Base-by-base conservation (phyloP, 139 green algal species). In the Mesotaenium endlicherianum region DNA sequence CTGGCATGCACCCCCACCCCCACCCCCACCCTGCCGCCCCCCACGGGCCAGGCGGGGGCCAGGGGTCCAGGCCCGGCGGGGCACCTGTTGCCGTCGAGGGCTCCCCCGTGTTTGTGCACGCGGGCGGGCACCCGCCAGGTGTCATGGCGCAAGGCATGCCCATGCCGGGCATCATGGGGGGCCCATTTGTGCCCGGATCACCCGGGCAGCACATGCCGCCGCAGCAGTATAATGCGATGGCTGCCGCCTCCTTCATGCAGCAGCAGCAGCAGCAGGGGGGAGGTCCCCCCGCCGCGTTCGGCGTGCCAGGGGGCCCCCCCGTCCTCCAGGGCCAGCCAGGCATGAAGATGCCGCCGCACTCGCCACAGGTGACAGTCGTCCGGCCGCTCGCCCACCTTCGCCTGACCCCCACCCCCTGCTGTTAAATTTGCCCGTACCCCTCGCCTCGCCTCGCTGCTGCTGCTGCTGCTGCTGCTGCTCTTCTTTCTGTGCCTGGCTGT, bases 311-410 rank as follows among this genome's bases (percentile, higher is more conserved):
- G 17, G 60, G 60, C 11, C 6, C 11, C 43, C 60, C 60, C 6
- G 11, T 79, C 41, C 20, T 79, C 8, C 70, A 69, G 47, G 45
- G 70, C 20, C 75, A 82, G 75, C 55, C 14, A 82, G 75, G 75
- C 11, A 82, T 82, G 75, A 82, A 82, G 58, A 3, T 82, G 41
- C 47, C 75, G 4, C 75, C 31, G 38, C 75, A 82, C 59, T 82
- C 75, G 31, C 75, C 68, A 34, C 55, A 77, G 14, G 30, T 71
- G 60, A 34, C 70, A 75, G n/a, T n/a, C n/a, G n/a, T n/a, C n/a
- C n/a, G 34, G 60, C 60, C 8, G 43, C 26, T 26, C 50, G 26
- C 26, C 26, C 50, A 64, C 26, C 50, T 64, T 20, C 50, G 20
- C 26, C 50, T 64, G 20, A 20, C 20, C 20, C 20, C 26, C 20